Percentiles rank a stretch among this genome's conserved stretches.
Conservation (phyloP, 306 rosid species). For the Cucumis melo region DNA sequence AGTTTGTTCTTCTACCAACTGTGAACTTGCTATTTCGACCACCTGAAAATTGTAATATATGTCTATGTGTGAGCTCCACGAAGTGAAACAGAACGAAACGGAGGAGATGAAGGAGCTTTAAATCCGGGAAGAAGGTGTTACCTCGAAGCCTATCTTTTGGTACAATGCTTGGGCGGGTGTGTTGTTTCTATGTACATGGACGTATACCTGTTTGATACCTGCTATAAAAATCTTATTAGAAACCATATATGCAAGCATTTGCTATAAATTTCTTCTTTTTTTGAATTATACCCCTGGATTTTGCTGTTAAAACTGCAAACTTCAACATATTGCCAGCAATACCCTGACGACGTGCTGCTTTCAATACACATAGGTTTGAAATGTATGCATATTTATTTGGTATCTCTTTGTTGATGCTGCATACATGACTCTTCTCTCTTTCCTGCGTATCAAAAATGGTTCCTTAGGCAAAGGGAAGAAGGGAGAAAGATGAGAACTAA, state of each 20-base stretch:
- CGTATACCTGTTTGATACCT: conserved; percentile 60
- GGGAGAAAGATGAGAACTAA: background rate
- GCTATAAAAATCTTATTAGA: conserved; percentile 2
- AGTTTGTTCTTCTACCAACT: conserved; percentile 34
- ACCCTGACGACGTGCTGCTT: conserved; percentile 67
- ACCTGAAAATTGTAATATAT: conserved; percentile 26
- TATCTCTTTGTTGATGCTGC: conserved; percentile 33
- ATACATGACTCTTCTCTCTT: conserved; percentile 46
- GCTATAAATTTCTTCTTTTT: background rate
- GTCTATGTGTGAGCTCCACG: conserved; percentile 8
- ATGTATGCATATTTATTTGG: conserved; percentile 60
- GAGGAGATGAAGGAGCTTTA: background rate
- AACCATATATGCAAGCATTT: background rate
- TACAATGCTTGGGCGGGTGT: conserved; percentile 43
- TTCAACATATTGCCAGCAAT: conserved; percentile 67
- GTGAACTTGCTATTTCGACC: conserved; percentile 43
- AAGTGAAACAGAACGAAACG: background rate
- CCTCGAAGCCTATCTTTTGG: conserved; percentile 75
- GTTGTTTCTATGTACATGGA: conserved; percentile 64
- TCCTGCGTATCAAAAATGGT: conserved; percentile 28
- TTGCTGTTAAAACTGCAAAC: conserved; percentile 65
- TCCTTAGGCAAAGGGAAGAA: background rate
- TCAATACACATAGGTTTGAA: conserved; percentile 69
- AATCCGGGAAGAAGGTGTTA: background rate
- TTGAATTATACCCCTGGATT: conserved; percentile 36